Conservation (phyloP, 2,329 filamentous ascomycete genomes). For the Fusarium subtropicale region DNA sequence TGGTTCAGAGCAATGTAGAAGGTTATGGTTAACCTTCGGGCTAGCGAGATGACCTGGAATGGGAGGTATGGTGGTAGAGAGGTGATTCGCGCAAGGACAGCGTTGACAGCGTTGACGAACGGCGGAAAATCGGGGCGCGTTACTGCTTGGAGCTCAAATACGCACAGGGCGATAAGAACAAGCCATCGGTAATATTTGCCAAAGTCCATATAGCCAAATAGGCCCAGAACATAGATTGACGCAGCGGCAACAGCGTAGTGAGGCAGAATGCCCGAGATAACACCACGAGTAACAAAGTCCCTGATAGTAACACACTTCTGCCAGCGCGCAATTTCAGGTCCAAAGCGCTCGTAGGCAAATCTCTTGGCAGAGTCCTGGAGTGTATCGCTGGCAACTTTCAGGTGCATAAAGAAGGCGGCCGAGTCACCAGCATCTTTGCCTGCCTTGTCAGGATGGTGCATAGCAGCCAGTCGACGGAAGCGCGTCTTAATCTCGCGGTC, state of each 20-base stretch:
- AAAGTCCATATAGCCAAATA: slow-evolving; percentile 75
- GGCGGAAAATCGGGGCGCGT: slow-evolving; percentile 65
- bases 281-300: slow-evolving; percentile 78
- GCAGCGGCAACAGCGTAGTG: slow-evolving; percentile 71
- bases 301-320: slow-evolving; percentile 73
- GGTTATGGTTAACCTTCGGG: slow-evolving; percentile 80
- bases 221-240: slow-evolving; percentile 69
- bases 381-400: slow-evolving; percentile 86
- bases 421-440: slow-evolving; percentile 50
- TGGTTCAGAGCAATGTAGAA: slow-evolving; percentile 86
- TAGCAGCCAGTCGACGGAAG: slow-evolving; percentile 80
- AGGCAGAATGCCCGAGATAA: slow-evolving; percentile 66
- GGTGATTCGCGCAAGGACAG: slow-evolving; percentile 53
- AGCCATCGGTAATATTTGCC: slow-evolving; percentile 76
- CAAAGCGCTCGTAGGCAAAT: slow-evolving; percentile 92
- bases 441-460: slow-evolving; percentile 88
- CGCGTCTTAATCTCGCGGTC: slow-evolving; percentile 84
- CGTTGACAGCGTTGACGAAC: slow-evolving; percentile 61
- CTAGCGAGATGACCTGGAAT: slow-evolving; percentile 83
- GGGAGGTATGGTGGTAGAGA: slow-evolving; percentile 76
- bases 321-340: slow-evolving; percentile 76
- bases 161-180: slow-evolving; percentile 62
- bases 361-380: slow-evolving; percentile 79
- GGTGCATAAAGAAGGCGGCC: slow-evolving; percentile 75
- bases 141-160: slow-evolving; percentile 68